Base-by-base conservation (phyloP, 1,139 yeast species). In the Taphrina betulina region DNA sequence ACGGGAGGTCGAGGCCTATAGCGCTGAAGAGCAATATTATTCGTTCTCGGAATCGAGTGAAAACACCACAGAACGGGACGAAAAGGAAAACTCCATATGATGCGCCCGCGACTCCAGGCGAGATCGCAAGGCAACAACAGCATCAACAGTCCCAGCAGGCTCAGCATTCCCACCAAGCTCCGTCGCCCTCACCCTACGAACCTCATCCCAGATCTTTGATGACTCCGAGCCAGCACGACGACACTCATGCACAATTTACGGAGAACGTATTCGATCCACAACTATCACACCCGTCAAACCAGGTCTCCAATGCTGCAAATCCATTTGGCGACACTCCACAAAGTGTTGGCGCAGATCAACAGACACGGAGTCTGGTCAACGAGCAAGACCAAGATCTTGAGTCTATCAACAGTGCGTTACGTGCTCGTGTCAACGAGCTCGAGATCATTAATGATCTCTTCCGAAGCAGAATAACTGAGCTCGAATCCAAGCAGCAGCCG, bases 1-100 rank as follows among this genome's bases (percentile, higher is more conserved):
- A 90, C 67, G 96, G 96, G 22, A 78, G 95, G 57, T 87, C 96
- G 29, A 77, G 97, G 64, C 96, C 97, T 2, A 88, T 88, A 58
- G 83, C 92, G 29, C 73, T 90, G 64, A 90, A 90, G 68, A 88
- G 95, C 4, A 95, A 89, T 70, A 89, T 92, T 22, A 90, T 90
- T 67, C 87, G 89, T 71, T 83, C 94, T 44, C 78, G 96, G 66
- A 89, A 89, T 68, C 77, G 97, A 65, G 85, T 81, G 64, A 82
- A 82, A 67, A 80, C 78, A 62, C 75, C 48, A 5, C 72, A 48
- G 58, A 60, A 26, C 29, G 38, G 44, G 38, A 41, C 26, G 34
- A 40, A 38, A 33, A 8, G 40, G 51, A 16, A 34, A 34, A 40
- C 33, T 22, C 33, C 56, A 38, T 43, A 43, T 43, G 48, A 43